Conservation (phyloP, 2,329 filamentous ascomycete species). For the Aspergillus ustus region DNA sequence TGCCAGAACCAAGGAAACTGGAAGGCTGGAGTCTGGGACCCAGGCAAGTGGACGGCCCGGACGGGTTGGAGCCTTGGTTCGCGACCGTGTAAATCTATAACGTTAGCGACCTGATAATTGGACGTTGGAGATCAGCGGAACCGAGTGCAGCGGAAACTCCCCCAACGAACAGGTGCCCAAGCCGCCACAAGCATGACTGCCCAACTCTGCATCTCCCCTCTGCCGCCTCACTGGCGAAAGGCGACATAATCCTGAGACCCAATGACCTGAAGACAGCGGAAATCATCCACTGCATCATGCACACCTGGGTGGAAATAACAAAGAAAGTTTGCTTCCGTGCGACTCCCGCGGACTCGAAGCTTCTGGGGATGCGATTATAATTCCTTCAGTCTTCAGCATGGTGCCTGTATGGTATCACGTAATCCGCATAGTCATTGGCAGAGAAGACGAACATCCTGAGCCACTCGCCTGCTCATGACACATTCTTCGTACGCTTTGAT, state of each 20-base stretch:
- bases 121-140: background rate
- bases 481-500: background rate
- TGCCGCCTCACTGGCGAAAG: conserved; percentile 13
- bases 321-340: background rate
- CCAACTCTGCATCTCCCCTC: conserved; percentile 33
- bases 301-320: background rate
- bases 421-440: background rate
- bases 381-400: background rate
- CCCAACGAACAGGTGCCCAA: conserved; percentile 33
- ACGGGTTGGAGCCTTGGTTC: conserved; percentile 20
- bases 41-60: conserved; percentile 16
- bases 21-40: background rate
- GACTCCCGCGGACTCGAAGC: background rate
- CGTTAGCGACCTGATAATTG: background rate
- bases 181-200: conserved; percentile 41
- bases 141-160: background rate
- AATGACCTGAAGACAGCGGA: background rate
- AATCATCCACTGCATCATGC: background rate
- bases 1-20: background rate
- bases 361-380: background rate
- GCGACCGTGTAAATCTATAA: conserved; percentile 2
- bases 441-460: background rate
- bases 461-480: background rate
- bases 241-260: background rate
- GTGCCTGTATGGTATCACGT: background rate